These are phyloP conservation scores for Colletotrichum filicis DNA, from an alignment of 2,329 filamentous ascomycete species.

Conservation along the genomic window DNA sequence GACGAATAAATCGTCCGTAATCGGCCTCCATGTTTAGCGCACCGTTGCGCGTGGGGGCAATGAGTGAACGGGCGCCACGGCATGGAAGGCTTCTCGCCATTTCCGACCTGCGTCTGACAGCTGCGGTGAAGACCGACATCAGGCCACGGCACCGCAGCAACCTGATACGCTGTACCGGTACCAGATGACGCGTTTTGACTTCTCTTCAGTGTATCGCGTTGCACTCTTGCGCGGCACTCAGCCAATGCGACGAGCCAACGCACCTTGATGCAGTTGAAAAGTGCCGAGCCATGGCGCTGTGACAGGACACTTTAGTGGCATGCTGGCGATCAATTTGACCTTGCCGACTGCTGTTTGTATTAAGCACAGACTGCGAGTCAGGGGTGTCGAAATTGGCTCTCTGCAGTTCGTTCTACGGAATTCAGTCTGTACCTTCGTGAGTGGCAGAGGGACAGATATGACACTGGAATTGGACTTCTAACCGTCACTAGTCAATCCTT, in stretches of 20 bases:
- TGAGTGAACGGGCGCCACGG: not conserved
- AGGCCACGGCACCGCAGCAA: not conserved
- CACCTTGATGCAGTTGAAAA: not conserved
- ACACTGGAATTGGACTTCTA: not conserved
- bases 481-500: not conserved
- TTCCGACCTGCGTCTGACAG: conserved; percentile 11
- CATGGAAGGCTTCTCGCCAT: conserved; percentile 13
- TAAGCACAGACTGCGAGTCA: not conserved
- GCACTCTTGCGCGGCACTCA: not conserved
- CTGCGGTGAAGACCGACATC: conserved; percentile 14
- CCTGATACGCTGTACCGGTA: not conserved
- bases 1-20: not conserved
- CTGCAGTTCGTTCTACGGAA: not conserved
- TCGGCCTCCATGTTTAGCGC: not conserved
- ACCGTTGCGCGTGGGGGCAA: not conserved
- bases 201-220: not conserved
- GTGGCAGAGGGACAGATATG: not conserved
- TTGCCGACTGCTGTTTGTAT: not conserved
- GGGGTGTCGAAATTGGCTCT: not conserved
- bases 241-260: conserved; percentile 4
- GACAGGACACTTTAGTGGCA: not conserved
- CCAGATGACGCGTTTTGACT: not conserved
- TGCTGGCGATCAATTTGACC: not conserved
- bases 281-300: conserved; percentile 2
- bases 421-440: not conserved